Evolutionary conservation across 371 early-diverging fungal species (phyloP).

Genomic region (Gilbertella persicaria): DNA sequence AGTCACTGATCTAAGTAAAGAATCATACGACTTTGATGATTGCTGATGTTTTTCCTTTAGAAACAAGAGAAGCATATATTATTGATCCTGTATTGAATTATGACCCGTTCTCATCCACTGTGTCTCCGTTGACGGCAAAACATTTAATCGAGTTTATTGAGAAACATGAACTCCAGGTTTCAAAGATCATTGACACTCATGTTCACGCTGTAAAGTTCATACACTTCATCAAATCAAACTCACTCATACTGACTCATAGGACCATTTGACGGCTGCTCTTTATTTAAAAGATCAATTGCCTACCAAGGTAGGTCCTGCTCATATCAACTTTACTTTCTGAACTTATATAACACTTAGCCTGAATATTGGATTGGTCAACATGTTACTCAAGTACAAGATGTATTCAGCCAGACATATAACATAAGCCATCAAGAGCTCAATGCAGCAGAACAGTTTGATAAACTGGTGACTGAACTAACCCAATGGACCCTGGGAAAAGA

Average conservation of each 20-base stretch:
- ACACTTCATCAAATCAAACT: too few species aligned
- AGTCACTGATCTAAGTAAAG: conserved; percentile 44
- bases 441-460: conserved; percentile 42
- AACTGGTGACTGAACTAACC: conserved; percentile 23
- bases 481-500: conserved; percentile 44
- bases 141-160: conserved; percentile 30
- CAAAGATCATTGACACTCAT: conserved; percentile 52
- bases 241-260: conserved; percentile 17
- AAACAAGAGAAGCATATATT: conserved; percentile 42
- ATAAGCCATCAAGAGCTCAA: conserved; percentile 21
- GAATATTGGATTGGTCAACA: conserved; percentile 41
- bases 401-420: conserved; percentile 43
- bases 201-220: conserved; percentile 44
- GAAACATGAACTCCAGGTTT: conserved; percentile 33
- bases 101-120: conserved; percentile 37
- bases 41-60: conserved; percentile 8
- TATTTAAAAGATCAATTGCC: conserved; percentile 34
- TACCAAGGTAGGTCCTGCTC: conserved; percentile 22
- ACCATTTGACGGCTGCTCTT: conserved; percentile 45
- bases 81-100: conserved; percentile 50
- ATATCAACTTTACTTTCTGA: background rate
- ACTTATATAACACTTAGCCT: conserved; percentile 25
- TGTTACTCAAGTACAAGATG: conserved; percentile 42
- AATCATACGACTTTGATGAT: background rate
- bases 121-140: conserved; percentile 31